Evolutionary conservation across 2,329 filamentous ascomycete genomes (phyloP).

Genomic region (Trichoderma koningii): DNA sequence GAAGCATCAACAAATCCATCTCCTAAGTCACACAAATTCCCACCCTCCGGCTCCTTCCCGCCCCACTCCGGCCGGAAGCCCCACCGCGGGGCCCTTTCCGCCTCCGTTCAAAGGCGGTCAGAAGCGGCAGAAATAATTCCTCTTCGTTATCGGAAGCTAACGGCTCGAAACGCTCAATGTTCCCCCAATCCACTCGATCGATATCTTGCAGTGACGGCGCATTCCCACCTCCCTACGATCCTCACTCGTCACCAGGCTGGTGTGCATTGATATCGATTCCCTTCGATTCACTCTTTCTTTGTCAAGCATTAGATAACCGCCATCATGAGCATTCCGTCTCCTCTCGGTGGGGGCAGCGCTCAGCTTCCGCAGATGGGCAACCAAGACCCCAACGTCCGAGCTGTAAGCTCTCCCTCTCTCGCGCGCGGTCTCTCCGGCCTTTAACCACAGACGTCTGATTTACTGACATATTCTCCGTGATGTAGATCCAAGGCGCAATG

Average conservation of each 20-base stretch:
- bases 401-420: constrained; percentile 40
- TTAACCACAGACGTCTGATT: no score
- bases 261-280: not conserved
- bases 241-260: not conserved
- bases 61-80: constrained; percentile 25
- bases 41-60: not conserved
- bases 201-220: not conserved
- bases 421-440: no score
- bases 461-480: constrained; percentile 14
- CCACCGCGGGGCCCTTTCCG: constrained; percentile 34
- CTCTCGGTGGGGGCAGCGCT: constrained; percentile 32
- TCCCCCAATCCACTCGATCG: not conserved
- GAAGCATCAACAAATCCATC: no score
- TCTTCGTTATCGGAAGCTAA: not conserved
- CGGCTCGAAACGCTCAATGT: not conserved
- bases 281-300: not conserved
- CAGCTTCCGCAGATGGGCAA: constrained; percentile 37
- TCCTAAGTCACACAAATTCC: not conserved
- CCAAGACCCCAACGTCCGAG: constrained; percentile 56
- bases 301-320: no score
- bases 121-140: constrained; percentile 44
- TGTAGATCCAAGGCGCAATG: constrained; percentile 78
- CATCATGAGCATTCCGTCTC: constrained; percentile 46
- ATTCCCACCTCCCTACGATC: no score
- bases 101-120: constrained; percentile 39